Evolutionary conservation across 305 asterid species (phyloP).

Genomic region (Rubia tinctorum): DNA sequence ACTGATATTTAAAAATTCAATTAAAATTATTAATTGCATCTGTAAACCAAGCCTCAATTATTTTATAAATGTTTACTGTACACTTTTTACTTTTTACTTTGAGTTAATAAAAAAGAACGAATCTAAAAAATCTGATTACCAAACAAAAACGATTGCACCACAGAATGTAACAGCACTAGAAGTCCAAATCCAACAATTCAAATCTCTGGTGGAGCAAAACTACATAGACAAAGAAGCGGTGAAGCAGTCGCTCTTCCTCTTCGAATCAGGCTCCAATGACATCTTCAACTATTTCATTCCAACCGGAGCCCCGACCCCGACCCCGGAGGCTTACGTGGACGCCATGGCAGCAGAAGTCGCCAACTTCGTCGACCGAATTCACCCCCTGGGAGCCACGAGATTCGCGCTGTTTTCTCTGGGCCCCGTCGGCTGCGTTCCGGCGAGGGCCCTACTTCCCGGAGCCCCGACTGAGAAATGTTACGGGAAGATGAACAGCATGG

Average conservation of each 20-base stretch:
- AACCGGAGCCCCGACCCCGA: slow-evolving; percentile 29
- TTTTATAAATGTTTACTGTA: too few species aligned
- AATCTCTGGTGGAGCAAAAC: slow-evolving; percentile 37
- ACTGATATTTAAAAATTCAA: too few species aligned
- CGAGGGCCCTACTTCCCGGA: slow-evolving; percentile 46
- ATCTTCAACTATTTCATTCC: slow-evolving; percentile 58
- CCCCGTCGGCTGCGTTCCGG: slow-evolving; percentile 82
- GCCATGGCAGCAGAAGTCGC: slow-evolving; percentile 45
- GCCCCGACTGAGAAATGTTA: slow-evolving; percentile 51
- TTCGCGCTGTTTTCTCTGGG: slow-evolving; percentile 56
- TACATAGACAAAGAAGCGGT: slow-evolving; percentile 31
- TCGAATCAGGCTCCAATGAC: slow-evolving; percentile 81
- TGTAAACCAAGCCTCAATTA: too few species aligned
- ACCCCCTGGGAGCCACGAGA: slow-evolving; percentile 54
- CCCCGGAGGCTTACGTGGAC: slow-evolving; percentile 48
- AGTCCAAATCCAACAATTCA: slow-evolving; percentile 58
- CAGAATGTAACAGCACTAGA: slow-evolving; percentile 68
- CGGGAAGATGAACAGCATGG: slow-evolving; percentile 70
- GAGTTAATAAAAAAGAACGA: too few species aligned
- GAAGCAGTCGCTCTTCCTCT: slow-evolving; percentile 44
- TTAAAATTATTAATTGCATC: too few species aligned
- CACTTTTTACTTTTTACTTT: too few species aligned
- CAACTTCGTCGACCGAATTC: slow-evolving; percentile 32
- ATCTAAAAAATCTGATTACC: too few species aligned
- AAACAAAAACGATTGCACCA: neutral